phyloP scores from a whole-genome alignment of 75 land plant species.

The Pinus taeda region DNA sequence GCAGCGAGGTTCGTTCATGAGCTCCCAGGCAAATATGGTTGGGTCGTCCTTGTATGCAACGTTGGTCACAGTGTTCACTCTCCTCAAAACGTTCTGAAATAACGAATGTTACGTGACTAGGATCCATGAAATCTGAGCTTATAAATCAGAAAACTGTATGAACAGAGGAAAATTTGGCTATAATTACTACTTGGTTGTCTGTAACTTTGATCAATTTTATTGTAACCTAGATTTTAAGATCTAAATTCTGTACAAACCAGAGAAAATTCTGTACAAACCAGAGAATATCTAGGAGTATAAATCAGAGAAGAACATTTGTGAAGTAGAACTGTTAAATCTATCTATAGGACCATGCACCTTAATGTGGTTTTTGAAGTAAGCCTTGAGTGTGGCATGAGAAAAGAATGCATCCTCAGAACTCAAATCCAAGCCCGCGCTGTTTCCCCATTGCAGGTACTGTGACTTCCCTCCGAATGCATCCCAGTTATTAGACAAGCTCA shows the following conservation, averaged over 20 bases:
- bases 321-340: too few species aligned
- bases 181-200: too few species aligned
- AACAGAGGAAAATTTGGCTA: too few species aligned
- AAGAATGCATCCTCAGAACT: slow-evolving; percentile 66
- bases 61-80: slow-evolving; percentile 39
- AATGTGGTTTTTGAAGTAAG: slow-evolving; percentile 64
- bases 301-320: too few species aligned
- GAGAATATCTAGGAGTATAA: too few species aligned
- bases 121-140: too few species aligned
- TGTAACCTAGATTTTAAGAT: too few species aligned
- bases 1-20: slow-evolving; percentile 52
- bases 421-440: slow-evolving; percentile 27
- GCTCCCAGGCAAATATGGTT: slow-evolving; percentile 53
- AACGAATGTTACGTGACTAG: too few species aligned
- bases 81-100: background rate
- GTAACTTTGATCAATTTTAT: too few species aligned
- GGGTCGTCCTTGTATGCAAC: slow-evolving; percentile 41
- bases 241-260: too few species aligned
- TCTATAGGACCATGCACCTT: slow-evolving; percentile 35
- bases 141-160: too few species aligned
- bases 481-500: slow-evolving; percentile 83
- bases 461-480: slow-evolving; percentile 85
- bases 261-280: too few species aligned
- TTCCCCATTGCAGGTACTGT: slow-evolving; percentile 92
- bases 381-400: slow-evolving; percentile 58